Evolutionary conservation across 306 rosid genomes (phyloP).

Genomic region (Prunus dulcis): DNA sequence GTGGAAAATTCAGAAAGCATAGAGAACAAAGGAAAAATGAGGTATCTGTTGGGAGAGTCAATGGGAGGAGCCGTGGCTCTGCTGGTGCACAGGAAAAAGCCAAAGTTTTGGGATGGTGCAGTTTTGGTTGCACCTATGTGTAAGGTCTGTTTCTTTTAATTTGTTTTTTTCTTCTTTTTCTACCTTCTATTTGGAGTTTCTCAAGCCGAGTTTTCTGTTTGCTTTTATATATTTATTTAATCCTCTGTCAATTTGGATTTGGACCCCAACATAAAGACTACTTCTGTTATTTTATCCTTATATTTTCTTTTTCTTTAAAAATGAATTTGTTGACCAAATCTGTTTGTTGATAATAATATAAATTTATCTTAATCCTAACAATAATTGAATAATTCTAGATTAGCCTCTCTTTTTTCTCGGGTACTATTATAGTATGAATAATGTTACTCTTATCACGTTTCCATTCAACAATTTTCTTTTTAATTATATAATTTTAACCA

Average conservation of each 20-base stretch:
- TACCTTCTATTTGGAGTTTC: background rate
- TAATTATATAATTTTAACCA: background rate
- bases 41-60: slow-evolving; percentile 81
- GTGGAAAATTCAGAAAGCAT: slow-evolving; percentile 37
- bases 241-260: background rate
- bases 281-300: background rate
- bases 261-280: background rate
- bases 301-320: background rate
- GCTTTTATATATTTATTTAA: background rate
- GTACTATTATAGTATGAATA: background rate
- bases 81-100: slow-evolving; percentile 56
- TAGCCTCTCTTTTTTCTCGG: background rate
- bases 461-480: background rate
- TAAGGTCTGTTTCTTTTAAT: slow-evolving; percentile 41
- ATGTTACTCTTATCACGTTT: background rate
- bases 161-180: background rate
- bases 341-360: background rate
- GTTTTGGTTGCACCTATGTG: slow-evolving; percentile 96
- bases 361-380: background rate
- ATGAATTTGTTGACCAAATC: slow-evolving; percentile 12
- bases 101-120: slow-evolving; percentile 86
- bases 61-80: slow-evolving; percentile 96
- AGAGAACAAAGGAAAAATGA: slow-evolving; percentile 58
- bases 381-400: background rate
- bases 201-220: background rate